Conservation (phyloP, 257 asterid genomes). For the Craterostigma plantagineum region DNA sequence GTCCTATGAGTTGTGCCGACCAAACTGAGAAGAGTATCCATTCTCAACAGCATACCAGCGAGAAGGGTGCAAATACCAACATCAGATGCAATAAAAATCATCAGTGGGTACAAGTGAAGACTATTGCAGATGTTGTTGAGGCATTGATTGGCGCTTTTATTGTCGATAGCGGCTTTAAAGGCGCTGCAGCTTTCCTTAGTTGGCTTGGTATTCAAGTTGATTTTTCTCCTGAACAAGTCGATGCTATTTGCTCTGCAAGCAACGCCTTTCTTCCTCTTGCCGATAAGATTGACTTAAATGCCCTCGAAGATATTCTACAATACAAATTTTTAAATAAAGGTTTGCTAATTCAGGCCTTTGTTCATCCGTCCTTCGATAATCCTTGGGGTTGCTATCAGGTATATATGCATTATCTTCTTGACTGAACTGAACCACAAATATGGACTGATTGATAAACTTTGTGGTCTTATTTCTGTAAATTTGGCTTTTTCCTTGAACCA, state of each 20-base stretch:
- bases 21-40: slow-evolving; percentile 45
- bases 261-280: slow-evolving; percentile 39
- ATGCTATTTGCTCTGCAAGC: slow-evolving; percentile 43
- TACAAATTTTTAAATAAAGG: slow-evolving; percentile 60
- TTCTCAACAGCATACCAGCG: slow-evolving; percentile 15
- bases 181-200: slow-evolving; percentile 68
- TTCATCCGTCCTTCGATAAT: slow-evolving; percentile 79
- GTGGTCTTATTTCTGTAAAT: slow-evolving; percentile 6
- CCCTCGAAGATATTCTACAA: slow-evolving; percentile 39
- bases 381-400: slow-evolving; percentile 97
- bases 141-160: slow-evolving; percentile 87
- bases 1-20: slow-evolving; percentile 44
- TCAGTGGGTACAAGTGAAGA: slow-evolving; percentile 79
- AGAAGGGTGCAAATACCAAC: slow-evolving; percentile 20
- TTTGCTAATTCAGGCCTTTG: slow-evolving; percentile 82
- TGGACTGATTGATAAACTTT: slow-evolving; percentile 2
- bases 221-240: slow-evolving; percentile 25
- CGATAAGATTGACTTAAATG: slow-evolving; percentile 27
- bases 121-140: slow-evolving; percentile 83
- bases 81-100: slow-evolving; percentile 72
- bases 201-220: slow-evolving; percentile 76
- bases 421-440: too few relatives aligned
- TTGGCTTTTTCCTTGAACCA: slow-evolving; percentile 27
- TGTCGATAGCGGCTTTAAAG: slow-evolving; percentile 81
- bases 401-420: slow-evolving; percentile 6